Conservation (phyloP, 2,329 filamentous ascomycete genomes). For the Fusarium clavum region DNA sequence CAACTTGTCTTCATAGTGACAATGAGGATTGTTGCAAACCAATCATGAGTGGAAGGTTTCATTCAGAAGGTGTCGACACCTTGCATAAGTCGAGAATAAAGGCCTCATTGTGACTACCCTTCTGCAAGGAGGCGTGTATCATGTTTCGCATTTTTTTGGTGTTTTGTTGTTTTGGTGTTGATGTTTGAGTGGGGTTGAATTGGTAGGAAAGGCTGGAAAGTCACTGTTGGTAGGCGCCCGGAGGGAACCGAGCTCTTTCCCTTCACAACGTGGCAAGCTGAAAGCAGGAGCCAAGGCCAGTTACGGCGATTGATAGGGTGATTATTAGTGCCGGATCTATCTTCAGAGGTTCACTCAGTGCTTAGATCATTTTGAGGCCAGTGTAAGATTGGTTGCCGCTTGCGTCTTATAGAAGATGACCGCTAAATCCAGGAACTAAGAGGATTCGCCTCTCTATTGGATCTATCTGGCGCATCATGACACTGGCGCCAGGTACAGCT, state of each 20-base stretch:
- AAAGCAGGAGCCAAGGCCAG: conserved; percentile 19
- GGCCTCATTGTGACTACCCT: conserved; percentile 1
- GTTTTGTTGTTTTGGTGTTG: conserved; percentile 36
- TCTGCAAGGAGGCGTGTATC: conserved; percentile 22
- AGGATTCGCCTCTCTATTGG: conserved; percentile 19
- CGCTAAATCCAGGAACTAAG: conserved; percentile 8
- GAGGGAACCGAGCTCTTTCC: conserved; percentile 38
- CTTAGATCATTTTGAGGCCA: conserved; percentile 20
- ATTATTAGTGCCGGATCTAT: conserved; percentile 21
- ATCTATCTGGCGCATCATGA: conserved; percentile 24
- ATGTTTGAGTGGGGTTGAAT: conserved; percentile 25
- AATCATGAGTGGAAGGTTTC: conserved; percentile 24
- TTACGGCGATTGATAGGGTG: conserved; percentile 9
- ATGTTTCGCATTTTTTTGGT: conserved; percentile 42
- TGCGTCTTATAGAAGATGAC: conserved; percentile 7
- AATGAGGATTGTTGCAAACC: conserved; percentile 12
- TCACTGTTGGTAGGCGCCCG: conserved; percentile 32
- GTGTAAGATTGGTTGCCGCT: conserved; percentile 14
- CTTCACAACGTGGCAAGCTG: conserved; percentile 33
- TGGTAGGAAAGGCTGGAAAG: conserved; percentile 11
- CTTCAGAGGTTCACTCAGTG: neutral
- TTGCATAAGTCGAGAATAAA: conserved; percentile 22
- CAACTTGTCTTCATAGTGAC: conserved; percentile 15
- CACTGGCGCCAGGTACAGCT: conserved; percentile 24
- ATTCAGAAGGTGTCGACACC: conserved; percentile 8